These are phyloP conservation scores for Pseudonectria foliicola DNA, from an alignment of 2,329 filamentous ascomycete genomes.

Conservation along the genomic window DNA sequence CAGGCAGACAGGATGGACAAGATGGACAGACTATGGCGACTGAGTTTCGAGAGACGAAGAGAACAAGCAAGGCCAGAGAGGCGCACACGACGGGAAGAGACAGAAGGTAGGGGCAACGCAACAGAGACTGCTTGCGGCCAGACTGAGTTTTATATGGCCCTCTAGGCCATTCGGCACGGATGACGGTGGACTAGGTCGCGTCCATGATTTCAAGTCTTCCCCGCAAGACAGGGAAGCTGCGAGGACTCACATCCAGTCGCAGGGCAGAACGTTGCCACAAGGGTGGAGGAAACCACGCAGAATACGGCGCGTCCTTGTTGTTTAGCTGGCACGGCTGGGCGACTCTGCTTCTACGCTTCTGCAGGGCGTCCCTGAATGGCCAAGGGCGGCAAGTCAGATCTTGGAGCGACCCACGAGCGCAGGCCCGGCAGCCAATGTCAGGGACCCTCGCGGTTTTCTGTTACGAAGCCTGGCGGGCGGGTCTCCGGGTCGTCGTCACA, in stretches of 20 bases:
- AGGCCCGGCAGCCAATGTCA: conserved; percentile 10
- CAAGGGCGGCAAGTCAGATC: too few relatives aligned
- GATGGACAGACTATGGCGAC: background rate
- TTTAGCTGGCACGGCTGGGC: too few relatives aligned
- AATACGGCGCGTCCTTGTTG: too few relatives aligned
- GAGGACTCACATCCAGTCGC: too few relatives aligned
- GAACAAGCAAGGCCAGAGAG: conserved; percentile 1
- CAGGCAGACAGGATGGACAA: background rate
- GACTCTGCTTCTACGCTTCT: too few relatives aligned
- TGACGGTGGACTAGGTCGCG: too few relatives aligned
- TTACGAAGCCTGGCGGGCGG: conserved; percentile 12
- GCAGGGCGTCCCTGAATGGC: too few relatives aligned
- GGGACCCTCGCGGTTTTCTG: conserved; percentile 1
- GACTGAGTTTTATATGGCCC: too few relatives aligned
- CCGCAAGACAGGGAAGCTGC: background rate
- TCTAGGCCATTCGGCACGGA: too few relatives aligned
- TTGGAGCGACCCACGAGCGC: too few relatives aligned
- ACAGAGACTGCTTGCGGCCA: background rate
- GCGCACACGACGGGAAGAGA: background rate
- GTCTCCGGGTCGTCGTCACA: conserved; percentile 22
- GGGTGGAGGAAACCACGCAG: too few relatives aligned
- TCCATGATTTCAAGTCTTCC: background rate
- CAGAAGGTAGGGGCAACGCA: background rate
- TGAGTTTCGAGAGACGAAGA: background rate
- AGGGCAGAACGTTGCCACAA: too few relatives aligned